These are phyloP conservation scores for Cordyceps cicadae DNA, from an alignment of 2,329 filamentous ascomycete species.

Conservation along the genomic window DNA sequence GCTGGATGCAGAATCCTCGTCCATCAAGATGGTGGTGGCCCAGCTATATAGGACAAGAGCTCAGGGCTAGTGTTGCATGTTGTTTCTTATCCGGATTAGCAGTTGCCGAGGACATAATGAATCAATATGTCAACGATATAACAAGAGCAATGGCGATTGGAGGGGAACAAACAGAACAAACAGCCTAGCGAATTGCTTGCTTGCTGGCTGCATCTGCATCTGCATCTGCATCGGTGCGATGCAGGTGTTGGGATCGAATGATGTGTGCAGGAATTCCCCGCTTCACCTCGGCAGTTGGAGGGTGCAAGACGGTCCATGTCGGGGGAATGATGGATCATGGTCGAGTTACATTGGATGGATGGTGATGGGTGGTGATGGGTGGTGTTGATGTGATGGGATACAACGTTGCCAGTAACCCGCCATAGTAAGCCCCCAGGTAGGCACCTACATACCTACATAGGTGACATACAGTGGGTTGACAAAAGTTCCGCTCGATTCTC, in stretches of 20 bases:
- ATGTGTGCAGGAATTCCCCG: background rate
- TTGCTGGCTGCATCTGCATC: background rate
- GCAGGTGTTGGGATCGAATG: background rate
- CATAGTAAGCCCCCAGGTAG: too few species aligned
- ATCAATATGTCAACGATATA: background rate
- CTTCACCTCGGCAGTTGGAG: background rate
- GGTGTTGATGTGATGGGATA: background rate
- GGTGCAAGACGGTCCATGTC: background rate
- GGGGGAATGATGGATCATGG: background rate
- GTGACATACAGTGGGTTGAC: too few species aligned
- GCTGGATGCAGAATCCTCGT: background rate
- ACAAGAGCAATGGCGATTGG: background rate
- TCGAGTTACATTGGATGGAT: background rate
- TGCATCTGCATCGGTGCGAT: background rate
- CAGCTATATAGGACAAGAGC: background rate
- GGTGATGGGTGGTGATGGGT: too few species aligned
- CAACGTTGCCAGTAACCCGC: constrained; percentile 6
- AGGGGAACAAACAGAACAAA: background rate
- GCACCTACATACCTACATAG: too few species aligned
- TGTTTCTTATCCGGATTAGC: background rate
- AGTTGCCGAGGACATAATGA: background rate
- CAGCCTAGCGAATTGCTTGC: too few species aligned
- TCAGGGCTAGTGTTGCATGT: background rate
- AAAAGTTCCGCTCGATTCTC: too few species aligned
- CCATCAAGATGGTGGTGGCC: background rate